Base-by-base conservation (phyloP, 768 basidiomycete species). In the Candolleomyces efflorescens region DNA sequence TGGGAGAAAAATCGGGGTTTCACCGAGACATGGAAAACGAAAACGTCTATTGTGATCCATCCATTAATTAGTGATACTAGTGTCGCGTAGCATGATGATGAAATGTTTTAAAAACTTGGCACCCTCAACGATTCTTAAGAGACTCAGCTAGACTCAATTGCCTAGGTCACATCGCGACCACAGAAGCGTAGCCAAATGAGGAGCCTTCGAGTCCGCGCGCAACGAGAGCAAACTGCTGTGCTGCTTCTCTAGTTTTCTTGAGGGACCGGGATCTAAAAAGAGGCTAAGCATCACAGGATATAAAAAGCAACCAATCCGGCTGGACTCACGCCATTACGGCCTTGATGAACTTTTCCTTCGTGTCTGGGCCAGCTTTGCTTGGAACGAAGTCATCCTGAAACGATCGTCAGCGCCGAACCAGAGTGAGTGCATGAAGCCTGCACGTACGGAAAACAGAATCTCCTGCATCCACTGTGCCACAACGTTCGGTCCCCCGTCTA, bases 211-310 rank as follows among this genome's bases (percentile, higher is more conserved):
- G 70, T 2, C 93, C 93, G 65, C 93, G 74, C 11, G 92, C 88
- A 18, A 96, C 81, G 0, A 96, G 77, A 1, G 88, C 87, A 69
- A 96, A 94, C 60, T 95, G 90, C 62, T 93, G 86, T 11, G 92
- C 86, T 0, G 93, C 92, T 39, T 94, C 92, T 60, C 89, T 77
- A 37, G 86, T 92, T 62, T 78, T 80, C 67, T 86, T 88, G 2
- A 84, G 73, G 17, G 89, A 89, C 43, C 90, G 80, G 37, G 90
- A 85, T 24, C 90, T 90, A 46, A 1, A 49, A 26, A 56, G 39
- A 56, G 46, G 32, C 32, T 32, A 11, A 32, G 32, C 38, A 18
- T 5, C 18, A 59, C 52, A 56, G 10, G 32, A 2, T 5, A 41
- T 27, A 10, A 46, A 37, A 7, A 32, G 11, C 15, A 24, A 45